These are phyloP conservation scores for Claviceps quebecensis DNA, from an alignment of 2,329 filamentous ascomycete genomes.

Conservation along the genomic window DNA sequence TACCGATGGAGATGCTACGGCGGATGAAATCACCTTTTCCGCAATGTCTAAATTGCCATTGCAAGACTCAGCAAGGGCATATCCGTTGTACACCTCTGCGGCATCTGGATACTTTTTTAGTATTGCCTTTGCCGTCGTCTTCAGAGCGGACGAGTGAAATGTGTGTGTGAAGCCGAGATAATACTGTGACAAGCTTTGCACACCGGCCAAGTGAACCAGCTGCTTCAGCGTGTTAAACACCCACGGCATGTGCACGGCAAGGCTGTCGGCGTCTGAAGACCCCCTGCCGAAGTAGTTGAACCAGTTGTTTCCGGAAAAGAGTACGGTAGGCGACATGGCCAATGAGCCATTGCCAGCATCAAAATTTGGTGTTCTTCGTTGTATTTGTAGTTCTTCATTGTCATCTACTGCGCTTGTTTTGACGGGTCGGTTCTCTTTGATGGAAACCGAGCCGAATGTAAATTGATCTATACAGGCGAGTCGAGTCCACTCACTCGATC, in stretches of 20 bases:
- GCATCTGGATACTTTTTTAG: slow-evolving; percentile 55
- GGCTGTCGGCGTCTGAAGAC: slow-evolving; percentile 9
- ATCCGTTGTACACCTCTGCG: slow-evolving; percentile 61
- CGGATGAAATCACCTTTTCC: slow-evolving; percentile 50
- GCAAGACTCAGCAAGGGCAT: slow-evolving; percentile 56
- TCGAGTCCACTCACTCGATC: slow-evolving; percentile 15
- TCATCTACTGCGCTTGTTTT: neutral
- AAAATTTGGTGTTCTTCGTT: slow-evolving; percentile 17
- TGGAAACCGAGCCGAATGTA: slow-evolving; percentile 7
- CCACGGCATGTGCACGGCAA: slow-evolving; percentile 28
- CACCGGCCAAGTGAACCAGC: slow-evolving; percentile 32
- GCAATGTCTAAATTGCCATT: slow-evolving; percentile 44
- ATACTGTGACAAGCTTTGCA: slow-evolving; percentile 45
- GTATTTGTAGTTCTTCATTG: slow-evolving; percentile 8
- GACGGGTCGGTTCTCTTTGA: slow-evolving; percentile 1
- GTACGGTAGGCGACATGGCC: slow-evolving; percentile 31
- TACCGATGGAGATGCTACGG: slow-evolving; percentile 30
- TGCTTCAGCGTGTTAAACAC: slow-evolving; percentile 41
- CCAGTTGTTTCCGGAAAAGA: slow-evolving; percentile 34
- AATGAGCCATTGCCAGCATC: slow-evolving; percentile 15
- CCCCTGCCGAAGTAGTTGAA: slow-evolving; percentile 26
- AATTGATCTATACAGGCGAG: slow-evolving; percentile 19
- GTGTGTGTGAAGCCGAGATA: slow-evolving; percentile 49
- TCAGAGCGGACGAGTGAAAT: slow-evolving; percentile 40
- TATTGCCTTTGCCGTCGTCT: slow-evolving; percentile 58